A percentile compares a stretch with the other conserved stretches of the same genome.
Conservation (phyloP, 495 filamentous ascomycete species). For the Penicillium lividum region DNA sequence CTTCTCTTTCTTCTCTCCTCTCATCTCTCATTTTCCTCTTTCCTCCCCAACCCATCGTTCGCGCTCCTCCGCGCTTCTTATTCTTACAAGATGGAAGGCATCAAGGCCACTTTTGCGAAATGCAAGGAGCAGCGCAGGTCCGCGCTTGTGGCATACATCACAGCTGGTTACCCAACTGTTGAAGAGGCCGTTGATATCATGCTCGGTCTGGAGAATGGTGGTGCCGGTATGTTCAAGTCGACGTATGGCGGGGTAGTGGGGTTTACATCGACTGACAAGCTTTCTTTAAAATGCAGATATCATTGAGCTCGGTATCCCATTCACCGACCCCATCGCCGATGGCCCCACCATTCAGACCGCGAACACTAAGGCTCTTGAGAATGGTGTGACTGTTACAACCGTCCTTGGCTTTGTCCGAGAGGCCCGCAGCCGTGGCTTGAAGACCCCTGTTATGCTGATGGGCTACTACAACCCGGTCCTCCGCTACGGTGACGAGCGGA, state of each 20-base stretch:
- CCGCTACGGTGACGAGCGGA: slow-evolving; percentile 83
- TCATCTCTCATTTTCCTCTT: slow-evolving; percentile 2
- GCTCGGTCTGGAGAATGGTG: slow-evolving; percentile 87
- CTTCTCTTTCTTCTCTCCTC: background rate
- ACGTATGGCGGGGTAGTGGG: slow-evolving; percentile 5
- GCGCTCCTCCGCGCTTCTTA: background rate
- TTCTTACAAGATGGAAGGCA: slow-evolving; percentile 60
- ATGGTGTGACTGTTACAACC: slow-evolving; percentile 77
- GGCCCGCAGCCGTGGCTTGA: slow-evolving; percentile 71
- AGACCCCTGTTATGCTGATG: slow-evolving; percentile 84
- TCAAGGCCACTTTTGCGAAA: slow-evolving; percentile 84
- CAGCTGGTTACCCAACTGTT: slow-evolving; percentile 86
- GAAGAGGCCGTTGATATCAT: slow-evolving; percentile 81
- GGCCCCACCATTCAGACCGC: slow-evolving; percentile 87
- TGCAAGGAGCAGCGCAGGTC: slow-evolving; percentile 70
- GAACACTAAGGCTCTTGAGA: slow-evolving; percentile 79
- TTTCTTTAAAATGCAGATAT: slow-evolving; percentile 33
- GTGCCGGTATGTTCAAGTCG: slow-evolving; percentile 66
- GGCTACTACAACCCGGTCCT: slow-evolving; percentile 95
- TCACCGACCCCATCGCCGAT: slow-evolving; percentile 94
- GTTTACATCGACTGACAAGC: slow-evolving; percentile 4
- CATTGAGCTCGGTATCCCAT: slow-evolving; percentile 70
- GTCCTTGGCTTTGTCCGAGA: slow-evolving; percentile 76
- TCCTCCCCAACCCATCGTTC: background rate
- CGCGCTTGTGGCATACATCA: slow-evolving; percentile 94